Conservation (phyloP, 805 yeast species). For the Candida vartiovaarae region DNA sequence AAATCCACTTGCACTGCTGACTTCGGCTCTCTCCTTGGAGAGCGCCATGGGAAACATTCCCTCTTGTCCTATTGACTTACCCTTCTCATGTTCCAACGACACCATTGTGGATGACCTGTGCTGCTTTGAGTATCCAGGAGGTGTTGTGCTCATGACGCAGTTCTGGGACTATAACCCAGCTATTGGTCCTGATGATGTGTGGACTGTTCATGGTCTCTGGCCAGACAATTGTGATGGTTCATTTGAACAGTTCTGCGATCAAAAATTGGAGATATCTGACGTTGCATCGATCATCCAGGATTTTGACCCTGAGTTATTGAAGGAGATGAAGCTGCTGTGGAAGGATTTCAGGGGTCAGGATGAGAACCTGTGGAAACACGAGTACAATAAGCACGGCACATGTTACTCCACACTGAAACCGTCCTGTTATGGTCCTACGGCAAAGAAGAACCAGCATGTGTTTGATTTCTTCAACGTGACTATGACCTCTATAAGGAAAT, state of each 20-base stretch:
- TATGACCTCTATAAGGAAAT: conserved; percentile 46
- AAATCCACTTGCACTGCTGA: neutral
- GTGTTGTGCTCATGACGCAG: conserved; percentile 76
- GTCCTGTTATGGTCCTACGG: conserved; percentile 45
- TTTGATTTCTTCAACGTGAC: conserved; percentile 64
- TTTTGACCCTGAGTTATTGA: conserved; percentile 40
- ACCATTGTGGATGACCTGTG: conserved; percentile 56
- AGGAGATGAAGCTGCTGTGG: conserved; percentile 60
- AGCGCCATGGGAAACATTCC: no score
- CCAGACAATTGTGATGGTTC: conserved; percentile 83
- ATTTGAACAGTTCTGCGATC: conserved; percentile 73
- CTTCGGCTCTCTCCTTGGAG: no score
- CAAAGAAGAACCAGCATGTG: conserved; percentile 33
- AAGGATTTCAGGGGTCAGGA: conserved; percentile 65
- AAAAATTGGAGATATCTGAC: conserved; percentile 44
- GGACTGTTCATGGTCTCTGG: conserved; percentile 86
- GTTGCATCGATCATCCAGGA: conserved; percentile 39
- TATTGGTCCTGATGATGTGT: conserved; percentile 60
- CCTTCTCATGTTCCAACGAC: conserved; percentile 53
- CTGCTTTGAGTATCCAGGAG: conserved; percentile 85
- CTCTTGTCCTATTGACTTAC: conserved; percentile 49
- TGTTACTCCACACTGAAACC: conserved; percentile 80
- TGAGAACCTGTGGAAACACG: conserved; percentile 78
- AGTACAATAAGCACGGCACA: conserved; percentile 90
- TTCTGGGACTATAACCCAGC: conserved; percentile 88